These are phyloP conservation scores for Diaporthe sp. DNA, from an alignment of 2,329 filamentous ascomycete genomes.

Conservation along the genomic window DNA sequence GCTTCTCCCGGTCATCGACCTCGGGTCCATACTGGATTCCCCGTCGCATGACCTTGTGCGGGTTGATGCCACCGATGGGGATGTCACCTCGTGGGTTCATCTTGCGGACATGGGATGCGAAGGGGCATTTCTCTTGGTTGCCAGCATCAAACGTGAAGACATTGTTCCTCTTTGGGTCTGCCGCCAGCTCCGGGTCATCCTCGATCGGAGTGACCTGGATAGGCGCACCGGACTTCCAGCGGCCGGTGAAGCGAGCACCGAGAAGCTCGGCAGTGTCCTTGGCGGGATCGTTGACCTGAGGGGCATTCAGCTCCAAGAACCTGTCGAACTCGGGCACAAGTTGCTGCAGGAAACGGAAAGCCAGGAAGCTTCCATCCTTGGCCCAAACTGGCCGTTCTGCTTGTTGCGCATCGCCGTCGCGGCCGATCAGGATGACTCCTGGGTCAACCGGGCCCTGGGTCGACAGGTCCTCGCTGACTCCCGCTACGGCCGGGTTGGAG, in stretches of 20 bases:
- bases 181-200: slow-evolving; percentile 51
- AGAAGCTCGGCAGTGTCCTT: slow-evolving; percentile 51
- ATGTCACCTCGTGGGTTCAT: slow-evolving; percentile 59
- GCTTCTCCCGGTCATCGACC: slow-evolving; percentile 52
- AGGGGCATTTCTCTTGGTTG: slow-evolving; percentile 56
- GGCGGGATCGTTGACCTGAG: slow-evolving; percentile 44
- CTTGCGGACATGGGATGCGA: slow-evolving; percentile 63
- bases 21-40: slow-evolving; percentile 60
- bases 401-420: slow-evolving; percentile 50
- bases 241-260: slow-evolving; percentile 58
- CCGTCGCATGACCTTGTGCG: slow-evolving; percentile 57
- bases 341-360: slow-evolving; percentile 59
- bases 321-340: slow-evolving; percentile 60
- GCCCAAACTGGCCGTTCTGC: slow-evolving; percentile 54
- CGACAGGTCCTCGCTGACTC: slow-evolving; percentile 50
- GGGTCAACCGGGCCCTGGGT: slow-evolving; percentile 51
- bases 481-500: slow-evolving; percentile 56
- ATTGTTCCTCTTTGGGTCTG: slow-evolving; percentile 47
- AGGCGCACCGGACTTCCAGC: slow-evolving; percentile 59
- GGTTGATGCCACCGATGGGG: slow-evolving; percentile 44
- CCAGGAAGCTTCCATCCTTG: slow-evolving; percentile 59
- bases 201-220: slow-evolving; percentile 49
- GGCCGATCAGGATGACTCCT: slow-evolving; percentile 55
- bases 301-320: slow-evolving; percentile 53
- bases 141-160: slow-evolving; percentile 54